Conservation (phyloP, 1,284 basidiomycete genomes). For the Irpex sp. region DNA sequence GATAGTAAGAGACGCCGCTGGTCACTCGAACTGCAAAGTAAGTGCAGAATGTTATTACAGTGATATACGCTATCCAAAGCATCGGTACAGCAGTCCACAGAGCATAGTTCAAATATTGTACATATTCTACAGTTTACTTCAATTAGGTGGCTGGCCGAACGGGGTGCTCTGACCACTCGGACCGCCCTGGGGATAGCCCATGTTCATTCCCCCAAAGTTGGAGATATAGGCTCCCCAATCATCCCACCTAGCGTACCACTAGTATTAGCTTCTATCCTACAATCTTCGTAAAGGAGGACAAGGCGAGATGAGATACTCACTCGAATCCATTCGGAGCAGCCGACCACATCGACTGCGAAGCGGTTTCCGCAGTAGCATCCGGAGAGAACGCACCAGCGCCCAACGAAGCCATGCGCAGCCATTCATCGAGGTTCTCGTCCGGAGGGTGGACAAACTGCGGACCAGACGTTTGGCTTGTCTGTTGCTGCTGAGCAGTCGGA, state of each 20-base stretch:
- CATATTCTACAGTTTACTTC: neutral
- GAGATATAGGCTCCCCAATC: constrained; percentile 3
- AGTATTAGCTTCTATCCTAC: neutral
- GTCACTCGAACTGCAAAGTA: too few relatives aligned
- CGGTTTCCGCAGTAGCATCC: neutral
- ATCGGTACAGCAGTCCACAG: neutral
- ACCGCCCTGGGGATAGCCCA: neutral
- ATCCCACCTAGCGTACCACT: neutral
- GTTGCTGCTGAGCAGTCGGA: neutral
- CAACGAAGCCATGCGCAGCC: neutral
- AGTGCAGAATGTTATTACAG: too few relatives aligned
- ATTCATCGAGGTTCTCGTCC: constrained; percentile 3
- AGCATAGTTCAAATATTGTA: neutral
- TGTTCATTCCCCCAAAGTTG: constrained; percentile 1
- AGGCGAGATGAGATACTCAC: neutral
- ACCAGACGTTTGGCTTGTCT: neutral
- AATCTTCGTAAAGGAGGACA: too few relatives aligned
- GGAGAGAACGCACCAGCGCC: neutral
- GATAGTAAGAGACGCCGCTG: neutral
- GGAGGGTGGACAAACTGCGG: neutral
- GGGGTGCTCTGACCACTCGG: neutral
- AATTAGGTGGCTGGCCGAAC: neutral
- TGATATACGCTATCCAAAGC: neutral
- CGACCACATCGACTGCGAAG: constrained; percentile 1
- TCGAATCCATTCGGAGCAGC: constrained; percentile 3